Evolutionary conservation across 495 filamentous ascomycete species (phyloP).

Genomic region (Cercophora samala): DNA sequence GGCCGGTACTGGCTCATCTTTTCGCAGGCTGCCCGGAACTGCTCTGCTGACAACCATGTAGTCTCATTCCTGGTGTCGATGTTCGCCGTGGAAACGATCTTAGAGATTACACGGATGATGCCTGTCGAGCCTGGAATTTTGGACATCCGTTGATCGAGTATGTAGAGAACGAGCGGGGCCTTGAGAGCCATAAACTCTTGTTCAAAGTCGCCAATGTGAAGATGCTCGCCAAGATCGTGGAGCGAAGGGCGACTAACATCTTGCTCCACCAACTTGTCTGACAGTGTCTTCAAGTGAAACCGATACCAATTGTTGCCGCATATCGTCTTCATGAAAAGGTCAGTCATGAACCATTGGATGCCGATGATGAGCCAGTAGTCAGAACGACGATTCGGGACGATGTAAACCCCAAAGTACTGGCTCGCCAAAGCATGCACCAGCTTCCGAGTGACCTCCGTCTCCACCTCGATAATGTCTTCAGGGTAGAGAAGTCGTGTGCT

Average conservation of each 20-base stretch:
- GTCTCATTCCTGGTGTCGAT: slow-evolving; percentile 72
- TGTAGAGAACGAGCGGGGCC: slow-evolving; percentile 86
- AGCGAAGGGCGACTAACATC: slow-evolving; percentile 83
- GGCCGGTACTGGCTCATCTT: slow-evolving; percentile 79
- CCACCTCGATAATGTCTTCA: slow-evolving; percentile 72
- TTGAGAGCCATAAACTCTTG: slow-evolving; percentile 89
- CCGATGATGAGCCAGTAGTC: slow-evolving; percentile 93
- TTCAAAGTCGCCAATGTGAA: slow-evolving; percentile 77
- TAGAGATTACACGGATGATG: slow-evolving; percentile 76
- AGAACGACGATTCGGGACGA: slow-evolving; percentile 71
- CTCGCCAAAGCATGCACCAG: slow-evolving; percentile 81
- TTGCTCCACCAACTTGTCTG: slow-evolving; percentile 74
- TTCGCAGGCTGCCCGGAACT: slow-evolving; percentile 79
- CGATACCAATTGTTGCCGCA: slow-evolving; percentile 93
- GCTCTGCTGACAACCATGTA: slow-evolving; percentile 65
- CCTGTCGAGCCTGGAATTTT: slow-evolving; percentile 83
- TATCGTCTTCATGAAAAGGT: slow-evolving; percentile 80
- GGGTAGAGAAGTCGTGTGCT: slow-evolving; percentile 83
- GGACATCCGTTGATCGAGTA: slow-evolving; percentile 81
- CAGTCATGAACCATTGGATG: slow-evolving; percentile 88
- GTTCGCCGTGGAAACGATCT: slow-evolving; percentile 75
- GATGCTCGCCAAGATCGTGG: slow-evolving; percentile 68
- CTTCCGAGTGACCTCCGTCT: slow-evolving; percentile 70
- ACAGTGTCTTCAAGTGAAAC: slow-evolving; percentile 81
- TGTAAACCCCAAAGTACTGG: slow-evolving; percentile 89